phyloP scores from a whole-genome alignment of 75 land plant genomes.

The Cupressus sempervirens region DNA sequence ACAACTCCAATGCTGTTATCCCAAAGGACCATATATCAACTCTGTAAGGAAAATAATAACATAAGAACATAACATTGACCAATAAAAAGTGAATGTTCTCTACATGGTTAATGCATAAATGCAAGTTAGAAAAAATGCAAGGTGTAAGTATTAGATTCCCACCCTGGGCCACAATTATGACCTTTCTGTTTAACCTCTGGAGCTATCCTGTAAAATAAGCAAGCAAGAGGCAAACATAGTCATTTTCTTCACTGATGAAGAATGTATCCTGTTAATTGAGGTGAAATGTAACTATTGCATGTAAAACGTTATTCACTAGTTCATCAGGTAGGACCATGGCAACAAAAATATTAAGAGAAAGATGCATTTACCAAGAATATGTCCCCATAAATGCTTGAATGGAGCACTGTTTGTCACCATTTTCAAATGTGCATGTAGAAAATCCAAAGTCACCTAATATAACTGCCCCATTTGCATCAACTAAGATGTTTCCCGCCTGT shows the following conservation, averaged over 20 bases:
- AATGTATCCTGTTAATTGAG: neutral
- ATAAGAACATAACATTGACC: neutral
- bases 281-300: neutral
- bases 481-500: slow-evolving; percentile 75
- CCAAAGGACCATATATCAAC: slow-evolving; percentile 63
- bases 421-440: slow-evolving; percentile 69
- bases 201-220: slow-evolving; percentile 59
- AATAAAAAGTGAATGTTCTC: neutral
- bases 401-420: slow-evolving; percentile 42
- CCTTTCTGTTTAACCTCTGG: slow-evolving; percentile 72
- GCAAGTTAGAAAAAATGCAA: neutral
- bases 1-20: slow-evolving; percentile 56
- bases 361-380: slow-evolving; percentile 15
- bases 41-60: slow-evolving; percentile 15
- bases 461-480: slow-evolving; percentile 56
- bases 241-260: neutral
- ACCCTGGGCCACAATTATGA: slow-evolving; percentile 70
- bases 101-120: neutral
- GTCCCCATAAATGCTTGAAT: slow-evolving; percentile 67
- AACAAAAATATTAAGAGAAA: neutral
- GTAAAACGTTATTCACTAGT: neutral
- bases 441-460: slow-evolving; percentile 85
- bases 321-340: neutral
- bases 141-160: slow-evolving; percentile 11
- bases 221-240: neutral